Conservation (phyloP, 2,329 filamentous ascomycete genomes). For the Phyllachora maydis region DNA sequence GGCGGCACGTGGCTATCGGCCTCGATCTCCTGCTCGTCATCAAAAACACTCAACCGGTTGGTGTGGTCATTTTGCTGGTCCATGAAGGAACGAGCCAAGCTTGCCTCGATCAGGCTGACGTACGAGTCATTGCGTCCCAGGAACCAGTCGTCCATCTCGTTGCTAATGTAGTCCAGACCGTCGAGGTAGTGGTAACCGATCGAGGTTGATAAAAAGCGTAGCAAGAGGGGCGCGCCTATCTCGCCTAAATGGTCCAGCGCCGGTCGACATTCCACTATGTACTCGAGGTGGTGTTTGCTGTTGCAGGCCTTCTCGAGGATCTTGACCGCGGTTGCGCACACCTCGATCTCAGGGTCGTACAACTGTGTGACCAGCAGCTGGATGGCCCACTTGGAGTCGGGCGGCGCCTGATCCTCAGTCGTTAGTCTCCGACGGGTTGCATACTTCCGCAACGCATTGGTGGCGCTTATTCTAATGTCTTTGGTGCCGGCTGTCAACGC, state of each 20-base stretch:
- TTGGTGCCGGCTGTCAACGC: conserved; percentile 83
- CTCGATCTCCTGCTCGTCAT: conserved; percentile 30
- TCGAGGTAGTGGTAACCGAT: conserved; percentile 96
- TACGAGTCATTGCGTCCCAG: conserved; percentile 93
- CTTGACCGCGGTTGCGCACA: conserved; percentile 89
- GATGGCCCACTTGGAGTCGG: conserved; percentile 67
- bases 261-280: conserved; percentile 88
- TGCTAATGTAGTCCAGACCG: conserved; percentile 93
- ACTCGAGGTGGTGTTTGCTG: conserved; percentile 74
- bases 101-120: conserved; percentile 86
- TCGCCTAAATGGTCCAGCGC: conserved; percentile 90
- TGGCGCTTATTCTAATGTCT: conserved; percentile 77
- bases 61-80: conserved; percentile 37
- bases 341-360: conserved; percentile 92
- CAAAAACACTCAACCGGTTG: conserved; percentile 32
- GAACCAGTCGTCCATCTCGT: conserved; percentile 99
- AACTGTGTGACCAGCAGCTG: conserved; percentile 92
- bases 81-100: conserved; percentile 68
- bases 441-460: conserved; percentile 71
- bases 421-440: conserved; percentile 32
- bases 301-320: conserved; percentile 97
- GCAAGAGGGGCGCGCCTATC: conserved; percentile 78
- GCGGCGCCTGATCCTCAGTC: neutral
- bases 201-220: conserved; percentile 87
- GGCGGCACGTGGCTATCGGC: conserved; percentile 58